Evolutionary conservation across 805 yeast species (phyloP).

Genomic region (Saturnispora bothae): DNA sequence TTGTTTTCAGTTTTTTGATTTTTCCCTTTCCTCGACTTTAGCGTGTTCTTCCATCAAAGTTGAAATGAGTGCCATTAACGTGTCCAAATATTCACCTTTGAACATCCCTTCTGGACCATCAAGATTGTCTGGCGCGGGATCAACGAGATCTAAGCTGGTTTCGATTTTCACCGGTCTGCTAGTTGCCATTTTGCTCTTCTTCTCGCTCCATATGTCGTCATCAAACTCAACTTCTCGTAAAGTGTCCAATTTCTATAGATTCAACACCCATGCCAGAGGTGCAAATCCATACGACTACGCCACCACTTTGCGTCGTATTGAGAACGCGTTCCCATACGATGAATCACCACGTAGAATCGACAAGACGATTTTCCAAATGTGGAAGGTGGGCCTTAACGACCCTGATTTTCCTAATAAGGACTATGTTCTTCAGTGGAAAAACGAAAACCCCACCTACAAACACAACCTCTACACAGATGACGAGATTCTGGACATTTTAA

Average conservation of each 20-base stretch:
- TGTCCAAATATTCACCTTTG: slow-evolving; percentile 6
- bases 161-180: slow-evolving; percentile 21
- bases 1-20: not conserved
- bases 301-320: slow-evolving; percentile 24
- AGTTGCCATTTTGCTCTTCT: slow-evolving; percentile 21
- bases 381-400: slow-evolving; percentile 26
- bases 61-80: slow-evolving; percentile 1
- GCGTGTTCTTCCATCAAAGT: not conserved
- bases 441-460: slow-evolving; percentile 26
- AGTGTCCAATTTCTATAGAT: slow-evolving; percentile 22
- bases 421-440: slow-evolving; percentile 25
- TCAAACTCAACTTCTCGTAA: slow-evolving; percentile 21
- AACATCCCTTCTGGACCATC: not conserved
- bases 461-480: slow-evolving; percentile 25
- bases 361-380: slow-evolving; percentile 27
- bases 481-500: slow-evolving; percentile 23
- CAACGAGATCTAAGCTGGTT: slow-evolving; percentile 16
- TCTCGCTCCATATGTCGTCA: slow-evolving; percentile 15
- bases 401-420: slow-evolving; percentile 28
- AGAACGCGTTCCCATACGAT: slow-evolving; percentile 25
- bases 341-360: slow-evolving; percentile 25
- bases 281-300: slow-evolving; percentile 27
- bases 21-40: not conserved
- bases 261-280: slow-evolving; percentile 26
- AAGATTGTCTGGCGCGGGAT: not conserved